Evolutionary conservation across 495 filamentous ascomycete species (phyloP).

Genomic region (Xylaria venustula): DNA sequence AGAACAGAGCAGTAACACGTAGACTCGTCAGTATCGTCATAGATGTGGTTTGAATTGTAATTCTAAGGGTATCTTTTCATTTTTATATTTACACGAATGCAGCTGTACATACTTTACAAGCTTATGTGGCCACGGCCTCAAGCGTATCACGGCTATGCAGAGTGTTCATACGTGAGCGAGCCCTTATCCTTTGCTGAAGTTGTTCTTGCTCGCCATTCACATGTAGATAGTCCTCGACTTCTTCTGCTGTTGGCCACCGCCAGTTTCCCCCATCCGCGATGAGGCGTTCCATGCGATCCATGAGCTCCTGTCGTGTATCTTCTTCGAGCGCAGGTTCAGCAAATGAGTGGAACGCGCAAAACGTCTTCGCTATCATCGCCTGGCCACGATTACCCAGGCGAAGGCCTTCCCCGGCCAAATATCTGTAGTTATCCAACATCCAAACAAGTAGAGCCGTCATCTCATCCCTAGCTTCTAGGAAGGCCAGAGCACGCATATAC

Average conservation of each 20-base stretch:
- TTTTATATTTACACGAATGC: background rate
- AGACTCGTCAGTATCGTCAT: background rate
- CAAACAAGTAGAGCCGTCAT: constrained; percentile 40
- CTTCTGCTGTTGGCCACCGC: constrained; percentile 29
- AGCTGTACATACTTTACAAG: constrained; percentile 1
- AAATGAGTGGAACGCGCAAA: constrained; percentile 34
- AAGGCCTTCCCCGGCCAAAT: constrained; percentile 34
- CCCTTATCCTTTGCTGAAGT: constrained; percentile 17
- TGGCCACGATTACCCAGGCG: constrained; percentile 24
- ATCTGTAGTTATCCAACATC: constrained; percentile 32
- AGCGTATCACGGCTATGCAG: background rate
- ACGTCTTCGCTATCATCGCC: constrained; percentile 26
- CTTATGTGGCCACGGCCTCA: background rate
- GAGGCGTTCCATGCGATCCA: constrained; percentile 17
- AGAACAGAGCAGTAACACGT: too few species aligned
- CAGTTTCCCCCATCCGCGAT: constrained; percentile 9
- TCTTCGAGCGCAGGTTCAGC: constrained; percentile 22
- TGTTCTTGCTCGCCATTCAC: constrained; percentile 6
- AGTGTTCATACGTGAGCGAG: background rate
- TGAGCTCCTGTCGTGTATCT: constrained; percentile 23
- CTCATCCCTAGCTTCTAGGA: constrained; percentile 28
- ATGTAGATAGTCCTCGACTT: constrained; percentile 18
- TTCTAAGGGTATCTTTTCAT: constrained; percentile 8
- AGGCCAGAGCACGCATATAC: constrained; percentile 40
- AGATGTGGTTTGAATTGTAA: background rate